phyloP scores from a whole-genome alignment of 768 basidiomycete genomes.

The Lentinus tigrinus region DNA sequence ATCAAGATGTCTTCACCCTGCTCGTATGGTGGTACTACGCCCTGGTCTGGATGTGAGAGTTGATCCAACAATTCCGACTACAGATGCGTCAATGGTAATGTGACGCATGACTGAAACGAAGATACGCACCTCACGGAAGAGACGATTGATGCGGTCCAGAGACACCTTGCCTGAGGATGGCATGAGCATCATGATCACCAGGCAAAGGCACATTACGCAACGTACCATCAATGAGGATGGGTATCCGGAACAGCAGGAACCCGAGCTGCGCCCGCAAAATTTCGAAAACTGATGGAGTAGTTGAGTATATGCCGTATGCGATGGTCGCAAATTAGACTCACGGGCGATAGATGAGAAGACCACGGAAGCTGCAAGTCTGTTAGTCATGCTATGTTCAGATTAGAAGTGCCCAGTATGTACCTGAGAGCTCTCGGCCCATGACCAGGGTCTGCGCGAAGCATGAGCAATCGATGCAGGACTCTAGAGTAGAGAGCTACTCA shows the following conservation, averaged over 20 bases:
- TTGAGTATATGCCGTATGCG: neutral
- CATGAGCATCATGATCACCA: neutral
- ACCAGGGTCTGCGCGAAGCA: slow-evolving; percentile 29
- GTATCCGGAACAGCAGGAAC: neutral
- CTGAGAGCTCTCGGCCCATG: slow-evolving; percentile 34
- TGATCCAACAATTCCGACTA: slow-evolving; percentile 50
- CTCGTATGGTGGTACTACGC: neutral
- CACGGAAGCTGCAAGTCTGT: slow-evolving; percentile 21
- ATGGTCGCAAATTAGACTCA: slow-evolving; percentile 7
- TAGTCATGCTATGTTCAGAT: neutral
- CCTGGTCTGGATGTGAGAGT: slow-evolving; percentile 29
- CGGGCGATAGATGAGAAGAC: slow-evolving; percentile 35
- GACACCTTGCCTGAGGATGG: slow-evolving; percentile 41
- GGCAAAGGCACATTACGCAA: neutral
- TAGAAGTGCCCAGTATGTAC: neutral
- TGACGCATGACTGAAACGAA: neutral
- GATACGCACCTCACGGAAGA: slow-evolving; percentile 35
- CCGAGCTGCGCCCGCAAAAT: slow-evolving; percentile 51
- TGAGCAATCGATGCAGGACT: neutral
- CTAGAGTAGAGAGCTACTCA: slow-evolving; percentile 27
- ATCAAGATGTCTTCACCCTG: slow-evolving; percentile 44
- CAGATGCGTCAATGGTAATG: slow-evolving; percentile 10
- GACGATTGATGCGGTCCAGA: slow-evolving; percentile 53
- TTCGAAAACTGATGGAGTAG: slow-evolving; percentile 51
- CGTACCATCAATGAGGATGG: neutral